Conservation (phyloP, 2,329 filamentous ascomycete genomes). For the Alternaria incomplexa region DNA sequence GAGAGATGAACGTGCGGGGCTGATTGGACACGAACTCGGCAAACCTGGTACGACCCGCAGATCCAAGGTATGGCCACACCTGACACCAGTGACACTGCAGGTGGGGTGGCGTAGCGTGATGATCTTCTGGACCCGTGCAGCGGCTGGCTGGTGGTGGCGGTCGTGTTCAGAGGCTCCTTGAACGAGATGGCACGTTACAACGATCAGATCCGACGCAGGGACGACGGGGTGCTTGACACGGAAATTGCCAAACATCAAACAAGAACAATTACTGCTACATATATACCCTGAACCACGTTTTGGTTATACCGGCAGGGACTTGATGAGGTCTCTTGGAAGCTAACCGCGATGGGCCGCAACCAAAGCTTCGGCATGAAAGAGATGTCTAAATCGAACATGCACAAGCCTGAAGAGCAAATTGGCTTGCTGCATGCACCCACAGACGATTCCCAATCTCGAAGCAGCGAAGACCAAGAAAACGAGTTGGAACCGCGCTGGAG, state of each 20-base stretch:
- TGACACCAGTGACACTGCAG: not conserved
- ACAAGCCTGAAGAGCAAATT: constrained; percentile 22
- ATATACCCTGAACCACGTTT: not conserved
- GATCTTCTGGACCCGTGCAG: not conserved
- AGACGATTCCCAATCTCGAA: constrained; percentile 5
- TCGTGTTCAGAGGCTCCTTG: not conserved
- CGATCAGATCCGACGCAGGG: not conserved
- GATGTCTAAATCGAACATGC: constrained; percentile 3
- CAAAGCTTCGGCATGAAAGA: constrained; percentile 12
- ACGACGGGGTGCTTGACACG: not conserved
- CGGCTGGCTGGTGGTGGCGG: not conserved
- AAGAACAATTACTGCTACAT: not conserved
- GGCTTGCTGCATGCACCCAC: constrained; percentile 24
- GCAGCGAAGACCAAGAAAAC: constrained; percentile 13
- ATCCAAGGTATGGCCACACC: not conserved
- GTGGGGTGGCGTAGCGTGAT: not conserved
- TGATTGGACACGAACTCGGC: constrained; percentile 18
- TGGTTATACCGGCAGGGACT: not conserved
- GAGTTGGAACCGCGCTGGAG: constrained; percentile 5
- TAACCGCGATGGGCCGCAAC: not conserved
- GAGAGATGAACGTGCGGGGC: constrained; percentile 15
- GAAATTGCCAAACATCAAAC: not conserved
- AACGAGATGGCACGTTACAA: not conserved
- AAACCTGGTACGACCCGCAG: not conserved
- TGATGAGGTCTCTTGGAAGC: not conserved